A percentile compares a stretch with the other conserved stretches of the same genome.
These are phyloP conservation scores for Nemania diffusa DNA, from an alignment of 2,329 filamentous ascomycete genomes.

Conservation along the genomic window DNA sequence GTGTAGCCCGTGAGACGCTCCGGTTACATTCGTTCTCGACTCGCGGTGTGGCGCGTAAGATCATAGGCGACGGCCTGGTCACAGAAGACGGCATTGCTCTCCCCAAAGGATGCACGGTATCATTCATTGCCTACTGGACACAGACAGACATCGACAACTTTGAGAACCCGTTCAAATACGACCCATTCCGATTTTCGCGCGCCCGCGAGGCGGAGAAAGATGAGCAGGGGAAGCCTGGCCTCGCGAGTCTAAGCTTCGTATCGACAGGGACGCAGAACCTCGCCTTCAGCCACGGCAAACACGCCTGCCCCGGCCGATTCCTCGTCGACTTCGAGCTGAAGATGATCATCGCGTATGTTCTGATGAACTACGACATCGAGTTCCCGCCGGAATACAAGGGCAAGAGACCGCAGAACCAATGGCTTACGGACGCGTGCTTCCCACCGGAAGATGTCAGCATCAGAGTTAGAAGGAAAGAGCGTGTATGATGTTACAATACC, in stretches of 20 bases:
- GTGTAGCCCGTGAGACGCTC: slow-evolving; percentile 56
- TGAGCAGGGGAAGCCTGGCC: slow-evolving; percentile 36
- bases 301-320: slow-evolving; percentile 56
- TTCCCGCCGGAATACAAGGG: slow-evolving; percentile 39
- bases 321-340: slow-evolving; percentile 55
- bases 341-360: slow-evolving; percentile 45
- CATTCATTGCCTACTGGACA: slow-evolving; percentile 48
- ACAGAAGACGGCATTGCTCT: slow-evolving; percentile 50
- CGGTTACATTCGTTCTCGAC: slow-evolving; percentile 50
- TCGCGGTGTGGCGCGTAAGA: slow-evolving; percentile 46
- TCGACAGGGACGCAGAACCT: slow-evolving; percentile 48
- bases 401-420: slow-evolving; percentile 37
- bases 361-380: slow-evolving; percentile 52
- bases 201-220: slow-evolving; percentile 46
- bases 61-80: slow-evolving; percentile 45
- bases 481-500: not conserved
- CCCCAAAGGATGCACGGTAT: slow-evolving; percentile 49
- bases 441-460: slow-evolving; percentile 38
- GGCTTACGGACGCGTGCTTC: slow-evolving; percentile 36
- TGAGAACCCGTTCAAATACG: slow-evolving; percentile 52
- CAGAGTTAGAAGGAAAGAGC: slow-evolving; percentile 32
- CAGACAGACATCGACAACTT: slow-evolving; percentile 48
- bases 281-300: slow-evolving; percentile 53
- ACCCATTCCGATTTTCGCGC: slow-evolving; percentile 56
- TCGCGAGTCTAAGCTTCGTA: slow-evolving; percentile 49